Base-by-base conservation (phyloP, 345 rosid genomes). In the Citrus hindsii region DNA sequence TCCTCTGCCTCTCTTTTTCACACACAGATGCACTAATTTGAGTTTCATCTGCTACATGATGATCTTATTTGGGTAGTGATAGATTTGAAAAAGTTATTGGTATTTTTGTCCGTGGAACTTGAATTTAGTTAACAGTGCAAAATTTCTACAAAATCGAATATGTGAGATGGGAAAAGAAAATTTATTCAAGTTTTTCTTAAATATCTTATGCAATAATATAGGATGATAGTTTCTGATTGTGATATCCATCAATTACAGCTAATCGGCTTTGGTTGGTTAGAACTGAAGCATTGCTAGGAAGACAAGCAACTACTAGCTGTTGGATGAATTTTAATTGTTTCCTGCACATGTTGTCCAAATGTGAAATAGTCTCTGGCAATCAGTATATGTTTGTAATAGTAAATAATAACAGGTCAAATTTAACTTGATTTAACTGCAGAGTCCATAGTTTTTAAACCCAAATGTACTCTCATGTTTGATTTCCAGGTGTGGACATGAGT, bases 401-500 rank as follows among this genome's bases (percentile, higher is more conserved):
- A 69, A 61, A 46, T 51, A 30, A 21, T 13, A 46, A 27, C 40
- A 19, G 25, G 37, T 28, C 73, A 73, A n/a, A 27, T 59, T 48
- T 27, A 56, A 42, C 65, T 76, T 59, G 64, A 48, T 75, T 51
- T 42, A 12, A 51, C 28, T 13, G n/a, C 76, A 24, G 74, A 27
- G 22, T 65, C 78, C 7, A 32, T 38, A 38, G 48, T 38, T 53
- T 6, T 55, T 35, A 25, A 80, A 38, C 67, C 72, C 37, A 56
- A 64, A 40, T 73, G 65, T 82, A 63, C 63, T 82, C 12, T 19
- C 27, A 12, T 75, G 35, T 63, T 62, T 69, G 18, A 69, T 48
- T 79, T 73, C 53, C 88, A 95, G 99, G 92, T 94, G 99, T 1
- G 88, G 97, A 72, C 98, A 94, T 0, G 98, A 94, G 88, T 94